Conservation (phyloP, 2,329 filamentous ascomycete species). For the Calonectria pteridis region DNA sequence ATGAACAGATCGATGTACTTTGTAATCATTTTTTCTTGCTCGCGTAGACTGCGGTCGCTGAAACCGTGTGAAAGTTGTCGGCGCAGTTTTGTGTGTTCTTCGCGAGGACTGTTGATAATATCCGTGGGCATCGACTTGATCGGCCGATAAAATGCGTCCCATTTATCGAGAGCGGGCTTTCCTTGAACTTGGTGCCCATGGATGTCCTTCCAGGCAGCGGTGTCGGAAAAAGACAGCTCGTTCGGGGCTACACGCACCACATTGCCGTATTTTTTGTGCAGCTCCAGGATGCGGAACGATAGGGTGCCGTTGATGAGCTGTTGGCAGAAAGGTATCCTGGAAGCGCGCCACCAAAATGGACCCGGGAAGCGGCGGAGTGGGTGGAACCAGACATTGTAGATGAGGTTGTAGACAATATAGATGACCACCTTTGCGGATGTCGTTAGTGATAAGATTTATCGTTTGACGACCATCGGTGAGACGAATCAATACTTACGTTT, state of each 20-base stretch:
- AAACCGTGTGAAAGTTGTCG: not conserved
- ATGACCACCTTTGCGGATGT: not conserved
- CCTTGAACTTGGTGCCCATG: not conserved
- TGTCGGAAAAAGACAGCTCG: slow-evolving; percentile 2
- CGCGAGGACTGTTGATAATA: not conserved
- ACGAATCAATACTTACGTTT: not conserved
- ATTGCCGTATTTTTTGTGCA: not conserved
- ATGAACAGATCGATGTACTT: slow-evolving; percentile 16
- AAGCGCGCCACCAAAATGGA: not conserved
- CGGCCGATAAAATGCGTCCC: not conserved
- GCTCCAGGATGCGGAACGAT: not conserved
- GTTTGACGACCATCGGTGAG: no score
- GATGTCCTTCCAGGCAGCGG: slow-evolving; percentile 6
- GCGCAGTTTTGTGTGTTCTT: not conserved
- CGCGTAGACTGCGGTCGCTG: slow-evolving; percentile 2
- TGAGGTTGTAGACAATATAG: not conserved
- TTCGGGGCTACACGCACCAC: slow-evolving; percentile 1
- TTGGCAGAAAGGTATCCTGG: not conserved
- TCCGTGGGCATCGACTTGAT: not conserved
- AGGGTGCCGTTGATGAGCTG: not conserved
- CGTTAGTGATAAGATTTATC: not conserved
- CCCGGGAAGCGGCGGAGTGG: slow-evolving; percentile 6
- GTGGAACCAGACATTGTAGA: slow-evolving; percentile 11
- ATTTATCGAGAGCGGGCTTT: not conserved
- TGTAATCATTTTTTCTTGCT: slow-evolving; percentile 9